Base-by-base conservation (phyloP, 306 rosid genomes). In the Lathyrus tuberosus region DNA sequence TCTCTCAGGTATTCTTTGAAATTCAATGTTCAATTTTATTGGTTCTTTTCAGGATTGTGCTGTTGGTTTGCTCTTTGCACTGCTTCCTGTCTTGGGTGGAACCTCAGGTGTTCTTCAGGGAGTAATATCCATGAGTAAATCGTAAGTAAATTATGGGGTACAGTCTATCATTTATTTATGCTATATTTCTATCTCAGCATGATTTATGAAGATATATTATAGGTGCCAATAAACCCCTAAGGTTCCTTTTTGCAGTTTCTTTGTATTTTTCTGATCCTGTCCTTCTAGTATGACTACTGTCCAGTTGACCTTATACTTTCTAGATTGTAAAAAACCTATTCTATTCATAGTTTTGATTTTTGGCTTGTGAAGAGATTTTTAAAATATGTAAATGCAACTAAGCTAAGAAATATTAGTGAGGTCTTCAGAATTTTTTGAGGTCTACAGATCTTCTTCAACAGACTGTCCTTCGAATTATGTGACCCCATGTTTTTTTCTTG, bases 61-160 rank as follows among this genome's bases (percentile, higher is more conserved):
- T 31, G 96, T 94, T 60, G 99, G 99, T 68, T 84, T 94, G 88
- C 91, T 94, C 68, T 94, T 94, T 87, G 97, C 99, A 7, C 70
- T 94, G 86, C 90, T 94, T 80, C 99, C 99, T 6, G 84, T 94
- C 76, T 86, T 91, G 30, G 99, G 96, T 63, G 99, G 96, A 52
- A 88, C 95, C 53, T 91, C 97, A 49, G 99, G 99, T 43, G 85
- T 94, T 79, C 87, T 94, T 79, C 91, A 91, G 69, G 99, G 99
- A 81, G 84, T 94, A 49, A 78, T 91, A 70, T 94, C 95, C 83
- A 91, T 94, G 97, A 83, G 85, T 64, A 88, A 88, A 86, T 88
- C 85, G 97, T 94, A 84, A 86, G 97, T 80, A 69, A 43, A 49
- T 17, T 46, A 65, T 48, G 77, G 57, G 48, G 59, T 40, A 35